Evolutionary conservation across 371 early-diverging fungal genomes (phyloP), one percentile per base, ranked within the genome.

Genomic region (Apophysomyces ossiformis): DNA sequence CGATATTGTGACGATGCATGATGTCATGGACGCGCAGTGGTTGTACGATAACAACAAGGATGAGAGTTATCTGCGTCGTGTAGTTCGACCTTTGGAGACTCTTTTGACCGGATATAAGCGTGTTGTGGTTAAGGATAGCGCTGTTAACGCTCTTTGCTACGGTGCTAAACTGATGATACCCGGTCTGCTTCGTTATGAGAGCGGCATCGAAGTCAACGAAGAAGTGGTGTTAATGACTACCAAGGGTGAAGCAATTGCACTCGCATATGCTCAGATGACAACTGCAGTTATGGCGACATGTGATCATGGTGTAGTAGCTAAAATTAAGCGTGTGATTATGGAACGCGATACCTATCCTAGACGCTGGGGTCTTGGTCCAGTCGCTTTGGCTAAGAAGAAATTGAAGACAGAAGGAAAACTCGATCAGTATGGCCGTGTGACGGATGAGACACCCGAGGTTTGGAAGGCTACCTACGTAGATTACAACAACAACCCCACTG

Each of bases 291-390:
- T 99, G 94, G 94, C 81, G 36, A 83, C 79, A 18, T 83, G 84
- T 56, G 90, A 90, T 63, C 96, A 96, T 77, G 99, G 99, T 56
- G 94, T 98, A 32, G 98, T 99, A 61, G 95, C 97, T 73, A 96
- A 96, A 87, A 97, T 99, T 75, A 99, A 99, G 91, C 92, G 99
- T 76, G 99, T 99, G 56, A 99, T 99, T 69, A 99, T 99, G 99
- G 99, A 99, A 82, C 95, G 99, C 67, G 99, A 97, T 81, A 95
- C 99, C 12, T 99, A 99, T 79, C 98, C 98, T 57, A 91, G 96
- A 61, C 87, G 92, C 65, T 99, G 99, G 99, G 99, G 99, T 37
- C 83, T 98, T 72, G 99, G 99, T 58, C 97, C 98, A 38, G 77
- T 83, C 68, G 99, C 99, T 35, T 82, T 87, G 72, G 92, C 95